Conservation (phyloP, 352 stramenopile species). For the Phytophthora citrophthora region DNA sequence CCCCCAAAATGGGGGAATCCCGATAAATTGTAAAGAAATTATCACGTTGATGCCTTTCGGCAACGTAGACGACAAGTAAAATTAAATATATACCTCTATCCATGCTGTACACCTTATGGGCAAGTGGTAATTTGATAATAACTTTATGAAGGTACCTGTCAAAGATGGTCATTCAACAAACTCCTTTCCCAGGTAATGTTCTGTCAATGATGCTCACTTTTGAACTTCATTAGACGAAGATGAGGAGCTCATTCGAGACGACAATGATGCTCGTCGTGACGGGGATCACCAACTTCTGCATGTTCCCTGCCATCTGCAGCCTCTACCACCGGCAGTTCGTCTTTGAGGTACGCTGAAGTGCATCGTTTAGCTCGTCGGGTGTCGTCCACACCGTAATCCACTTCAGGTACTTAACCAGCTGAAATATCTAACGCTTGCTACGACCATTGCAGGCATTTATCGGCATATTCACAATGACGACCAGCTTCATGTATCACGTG, state of each 20-base stretch:
- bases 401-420: too few species aligned
- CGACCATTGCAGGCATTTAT: conserved; percentile 61
- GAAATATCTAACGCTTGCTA: conserved; percentile 8
- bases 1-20: conserved; percentile 58
- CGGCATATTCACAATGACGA: conserved; percentile 79
- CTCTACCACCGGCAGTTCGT: conserved; percentile 63
- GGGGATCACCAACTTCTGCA: conserved; percentile 80
- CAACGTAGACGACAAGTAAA: conserved; percentile 13
- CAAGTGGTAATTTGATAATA: conserved; percentile 10
- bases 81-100: too few species aligned
- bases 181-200: conserved; percentile 2
- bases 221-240: conserved; percentile 17
- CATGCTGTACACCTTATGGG: conserved; percentile 11
- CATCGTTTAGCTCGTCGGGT: neutral
- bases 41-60: conserved; percentile 84
- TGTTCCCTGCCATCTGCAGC: conserved; percentile 72
- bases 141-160: conserved; percentile 1
- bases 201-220: neutral
- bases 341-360: conserved; percentile 62
- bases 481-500: conserved; percentile 83
- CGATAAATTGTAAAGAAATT: conserved; percentile 92
- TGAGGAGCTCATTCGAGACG: conserved; percentile 70
- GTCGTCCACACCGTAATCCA: too few species aligned
- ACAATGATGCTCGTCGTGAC: conserved; percentile 77
- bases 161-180: neutral